These are phyloP conservation scores for Zygotorulaspora chibaensis DNA, from an alignment of 805 yeast genomes.

Conservation along the genomic window DNA sequence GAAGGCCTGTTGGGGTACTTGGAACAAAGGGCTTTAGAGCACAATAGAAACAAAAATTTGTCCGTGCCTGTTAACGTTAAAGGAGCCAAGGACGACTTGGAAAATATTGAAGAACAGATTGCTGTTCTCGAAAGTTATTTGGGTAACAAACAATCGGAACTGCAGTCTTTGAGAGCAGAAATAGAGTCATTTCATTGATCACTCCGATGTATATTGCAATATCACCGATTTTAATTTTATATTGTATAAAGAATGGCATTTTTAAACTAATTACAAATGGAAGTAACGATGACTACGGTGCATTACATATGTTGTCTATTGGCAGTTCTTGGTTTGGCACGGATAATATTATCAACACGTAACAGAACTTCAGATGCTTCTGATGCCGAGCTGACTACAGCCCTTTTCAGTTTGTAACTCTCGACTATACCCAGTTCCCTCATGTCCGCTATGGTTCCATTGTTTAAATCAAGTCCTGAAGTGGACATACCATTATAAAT, in stretches of 20 bases:
- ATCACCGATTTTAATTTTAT: too few species aligned
- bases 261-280: not conserved
- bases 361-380: conserved; percentile 96
- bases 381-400: conserved; percentile 93
- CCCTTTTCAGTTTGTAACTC: conserved; percentile 83
- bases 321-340: conserved; percentile 97
- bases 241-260: too few species aligned
- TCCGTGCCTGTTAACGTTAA: conserved; percentile 36
- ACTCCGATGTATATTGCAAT: not conserved
- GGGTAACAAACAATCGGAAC: conserved; percentile 55
- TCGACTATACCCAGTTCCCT: conserved; percentile 90
- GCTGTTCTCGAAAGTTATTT: conserved; percentile 65
- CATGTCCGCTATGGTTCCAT: conserved; percentile 88
- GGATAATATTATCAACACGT: conserved; percentile 93
- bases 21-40: conserved; percentile 49
- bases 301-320: conserved; percentile 54
- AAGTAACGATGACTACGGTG: conserved; percentile 1
- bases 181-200: conserved; percentile 24
- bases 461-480: conserved; percentile 82
- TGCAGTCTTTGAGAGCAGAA: conserved; percentile 45
- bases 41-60: conserved; percentile 30
- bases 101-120: conserved; percentile 73
- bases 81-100: conserved; percentile 58
- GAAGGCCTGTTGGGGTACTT: conserved; percentile 81
- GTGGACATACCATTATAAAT: conserved; percentile 89